A percentile compares a stretch with the other conserved stretches of the same genome.
phyloP scores from a whole-genome alignment of 148 eudicot species.

The Fagopyrum esculentum region DNA sequence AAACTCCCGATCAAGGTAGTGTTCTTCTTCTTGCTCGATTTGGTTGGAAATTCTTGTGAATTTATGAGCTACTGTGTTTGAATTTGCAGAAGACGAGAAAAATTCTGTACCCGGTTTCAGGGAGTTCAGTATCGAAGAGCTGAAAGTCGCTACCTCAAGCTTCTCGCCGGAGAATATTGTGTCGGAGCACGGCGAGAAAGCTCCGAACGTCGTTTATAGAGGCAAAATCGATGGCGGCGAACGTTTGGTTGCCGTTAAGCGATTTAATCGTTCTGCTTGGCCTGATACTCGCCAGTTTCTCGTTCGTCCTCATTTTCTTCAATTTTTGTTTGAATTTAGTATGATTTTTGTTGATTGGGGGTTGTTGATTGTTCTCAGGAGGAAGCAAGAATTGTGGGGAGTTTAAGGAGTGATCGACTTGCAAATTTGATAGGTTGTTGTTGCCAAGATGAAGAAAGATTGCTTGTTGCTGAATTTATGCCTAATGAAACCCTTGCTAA shows the following conservation, averaged over 20 bases:
- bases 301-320: constrained; percentile 15
- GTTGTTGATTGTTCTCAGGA: constrained; percentile 25
- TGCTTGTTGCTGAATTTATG: constrained; percentile 65
- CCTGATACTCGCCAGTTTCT: constrained; percentile 57
- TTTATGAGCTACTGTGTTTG: background rate
- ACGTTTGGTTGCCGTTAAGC: constrained; percentile 43
- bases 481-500: constrained; percentile 63
- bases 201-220: constrained; percentile 55
- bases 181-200: constrained; percentile 64
- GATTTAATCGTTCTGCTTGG: constrained; percentile 58
- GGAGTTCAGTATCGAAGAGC: constrained; percentile 50
- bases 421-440: constrained; percentile 61
- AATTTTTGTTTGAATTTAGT: background rate
- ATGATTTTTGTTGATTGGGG: constrained; percentile 7
- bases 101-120: constrained; percentile 31
- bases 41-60: background rate
- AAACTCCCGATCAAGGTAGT: constrained; percentile 33
- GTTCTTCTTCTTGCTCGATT: background rate
- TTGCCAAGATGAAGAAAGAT: constrained; percentile 47
- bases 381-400: constrained; percentile 57
- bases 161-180: constrained; percentile 45
- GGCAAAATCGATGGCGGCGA: constrained; percentile 32
- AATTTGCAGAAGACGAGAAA: constrained; percentile 20
- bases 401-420: constrained; percentile 49
- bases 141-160: constrained; percentile 44